Percentiles rank a stretch among this genome's conserved stretches.
Evolutionary conservation across 2,329 filamentous ascomycete genomes (phyloP).

Genomic region (Hypoxylon sp.): DNA sequence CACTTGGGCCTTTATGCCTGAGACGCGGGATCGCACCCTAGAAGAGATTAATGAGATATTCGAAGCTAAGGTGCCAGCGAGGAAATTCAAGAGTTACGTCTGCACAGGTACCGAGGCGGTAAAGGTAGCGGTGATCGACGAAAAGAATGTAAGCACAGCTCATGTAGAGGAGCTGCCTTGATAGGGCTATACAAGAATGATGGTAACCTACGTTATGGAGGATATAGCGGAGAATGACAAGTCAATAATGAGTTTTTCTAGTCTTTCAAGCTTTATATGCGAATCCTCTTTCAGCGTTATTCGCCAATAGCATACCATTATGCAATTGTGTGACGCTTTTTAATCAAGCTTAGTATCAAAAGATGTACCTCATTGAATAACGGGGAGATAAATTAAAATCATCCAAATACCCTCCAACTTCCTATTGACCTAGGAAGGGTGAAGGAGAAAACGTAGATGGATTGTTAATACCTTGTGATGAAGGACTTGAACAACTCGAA

Average conservation of each 20-base stretch:
- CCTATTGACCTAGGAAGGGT: no score
- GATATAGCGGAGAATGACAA: background rate
- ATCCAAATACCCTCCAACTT: no score
- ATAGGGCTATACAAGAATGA: background rate
- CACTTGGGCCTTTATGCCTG: constrained; percentile 48
- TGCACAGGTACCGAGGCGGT: constrained; percentile 46
- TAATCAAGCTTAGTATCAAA: no score
- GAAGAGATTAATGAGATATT: constrained; percentile 53
- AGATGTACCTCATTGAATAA: no score
- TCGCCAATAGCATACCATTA: no score
- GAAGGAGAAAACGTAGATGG: no score
- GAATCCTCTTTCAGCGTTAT: no score
- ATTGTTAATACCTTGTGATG: no score
- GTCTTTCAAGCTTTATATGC: no score
- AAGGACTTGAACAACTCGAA: no score
- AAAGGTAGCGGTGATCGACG: constrained; percentile 29
- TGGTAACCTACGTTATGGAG: background rate
- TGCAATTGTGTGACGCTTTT: no score
- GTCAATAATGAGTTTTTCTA: background rate
- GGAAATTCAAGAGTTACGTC: constrained; percentile 48
- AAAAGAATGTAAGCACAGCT: constrained; percentile 31
- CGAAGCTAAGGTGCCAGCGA: constrained; percentile 46
- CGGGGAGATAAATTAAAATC: no score
- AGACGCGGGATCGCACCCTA: constrained; percentile 49
- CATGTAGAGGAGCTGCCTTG: constrained; percentile 1